These are phyloP conservation scores for Lycium ferocissimum DNA, from an alignment of 257 asterid genomes.

Conservation along the genomic window DNA sequence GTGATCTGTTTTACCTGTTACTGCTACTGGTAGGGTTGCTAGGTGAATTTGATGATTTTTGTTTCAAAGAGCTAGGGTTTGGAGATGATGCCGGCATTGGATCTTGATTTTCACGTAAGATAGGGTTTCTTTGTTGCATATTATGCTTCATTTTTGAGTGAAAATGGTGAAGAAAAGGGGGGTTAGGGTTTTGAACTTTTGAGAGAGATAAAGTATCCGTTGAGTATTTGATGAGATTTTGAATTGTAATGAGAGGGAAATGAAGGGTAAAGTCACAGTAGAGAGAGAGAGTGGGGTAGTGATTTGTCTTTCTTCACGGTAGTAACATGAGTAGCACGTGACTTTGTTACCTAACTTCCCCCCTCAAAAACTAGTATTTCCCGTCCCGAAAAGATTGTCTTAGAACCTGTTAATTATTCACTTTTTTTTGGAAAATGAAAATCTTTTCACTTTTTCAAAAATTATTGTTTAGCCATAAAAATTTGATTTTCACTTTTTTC, in stretches of 20 bases:
- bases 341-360: not conserved
- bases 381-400: no score
- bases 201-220: slow-evolving; percentile 24
- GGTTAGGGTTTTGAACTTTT: not conserved
- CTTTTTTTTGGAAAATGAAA: no score
- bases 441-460: no score
- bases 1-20: no score
- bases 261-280: no score
- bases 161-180: not conserved
- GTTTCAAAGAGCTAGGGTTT: slow-evolving; percentile 54
- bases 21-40: slow-evolving; percentile 7
- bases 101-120: slow-evolving; percentile 61
- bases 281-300: not conserved
- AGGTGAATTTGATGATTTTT: slow-evolving; percentile 44
- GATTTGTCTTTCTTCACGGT: not conserved
- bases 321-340: not conserved
- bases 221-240: not conserved
- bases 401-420: no score
- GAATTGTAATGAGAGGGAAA: slow-evolving; percentile 28
- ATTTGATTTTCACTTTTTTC: no score
- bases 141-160: slow-evolving; percentile 54
- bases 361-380: no score
- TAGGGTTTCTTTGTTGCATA: slow-evolving; percentile 64
- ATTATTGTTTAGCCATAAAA: no score
- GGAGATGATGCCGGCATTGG: slow-evolving; percentile 44